These are phyloP conservation scores for Betula pendula DNA, from an alignment of 306 rosid species.

Conservation along the genomic window DNA sequence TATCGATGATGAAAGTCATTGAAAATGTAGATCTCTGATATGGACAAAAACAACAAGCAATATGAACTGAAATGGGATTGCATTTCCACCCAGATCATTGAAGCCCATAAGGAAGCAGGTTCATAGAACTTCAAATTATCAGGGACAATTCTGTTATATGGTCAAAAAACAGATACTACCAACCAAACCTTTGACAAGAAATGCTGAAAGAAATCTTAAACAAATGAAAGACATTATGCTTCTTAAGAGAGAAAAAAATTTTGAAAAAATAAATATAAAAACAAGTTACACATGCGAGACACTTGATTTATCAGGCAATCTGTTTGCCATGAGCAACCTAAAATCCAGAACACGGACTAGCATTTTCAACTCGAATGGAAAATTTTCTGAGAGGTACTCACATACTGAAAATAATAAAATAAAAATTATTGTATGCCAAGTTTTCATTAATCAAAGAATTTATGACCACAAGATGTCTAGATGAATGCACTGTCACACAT, in stretches of 20 bases:
- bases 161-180: not conserved
- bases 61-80: not conserved
- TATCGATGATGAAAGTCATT: not conserved
- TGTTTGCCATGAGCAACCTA: not conserved
- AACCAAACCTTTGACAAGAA: not conserved
- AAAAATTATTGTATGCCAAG: no score
- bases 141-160: not conserved
- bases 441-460: no score
- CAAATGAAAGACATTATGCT: not conserved
- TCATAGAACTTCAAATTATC: not conserved
- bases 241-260: not conserved
- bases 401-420: not conserved
- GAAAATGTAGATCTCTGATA: conserved; percentile 4
- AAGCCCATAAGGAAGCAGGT: not conserved
- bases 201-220: not conserved
- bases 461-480: no score
- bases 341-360: not conserved
- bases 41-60: not conserved
- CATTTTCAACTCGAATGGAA: not conserved
- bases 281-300: not conserved
- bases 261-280: not conserved
- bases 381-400: not conserved
- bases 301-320: not conserved
- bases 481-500: no score
- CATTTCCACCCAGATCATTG: no score